Evolutionary conservation across 179 eudicot species (phyloP).

Genomic region (Beta lomatogona): DNA sequence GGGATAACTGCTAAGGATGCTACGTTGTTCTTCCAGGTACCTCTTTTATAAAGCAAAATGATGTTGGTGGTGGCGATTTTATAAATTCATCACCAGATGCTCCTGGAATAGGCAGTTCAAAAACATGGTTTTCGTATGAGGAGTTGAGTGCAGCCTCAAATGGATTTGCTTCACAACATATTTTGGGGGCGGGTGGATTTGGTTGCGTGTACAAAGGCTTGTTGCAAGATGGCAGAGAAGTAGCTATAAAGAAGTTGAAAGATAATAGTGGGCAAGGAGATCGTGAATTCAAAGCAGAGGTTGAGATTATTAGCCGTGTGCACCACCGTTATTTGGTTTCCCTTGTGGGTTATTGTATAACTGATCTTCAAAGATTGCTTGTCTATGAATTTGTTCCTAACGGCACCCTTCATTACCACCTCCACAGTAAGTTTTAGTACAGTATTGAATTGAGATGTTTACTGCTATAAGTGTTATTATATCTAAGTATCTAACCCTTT

Average conservation of each 20-base stretch:
- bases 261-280: conserved; percentile 91
- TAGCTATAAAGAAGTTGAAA: conserved; percentile 90
- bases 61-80: conserved; percentile 50
- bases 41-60: conserved; percentile 47
- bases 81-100: conserved; percentile 49
- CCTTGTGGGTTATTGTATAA: conserved; percentile 92
- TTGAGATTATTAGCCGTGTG: conserved; percentile 91
- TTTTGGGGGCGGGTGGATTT: conserved; percentile 93
- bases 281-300: conserved; percentile 94
- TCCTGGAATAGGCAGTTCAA: conserved; percentile 59
- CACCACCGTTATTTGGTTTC: conserved; percentile 95
- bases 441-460: background rate
- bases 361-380: conserved; percentile 73
- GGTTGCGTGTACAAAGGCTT: conserved; percentile 89
- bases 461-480: background rate
- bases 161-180: conserved; percentile 63
- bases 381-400: conserved; percentile 89
- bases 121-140: conserved; percentile 75
- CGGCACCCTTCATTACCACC: conserved; percentile 79
- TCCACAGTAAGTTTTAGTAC: conserved; percentile 62
- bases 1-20: background rate
- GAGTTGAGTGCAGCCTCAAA: conserved; percentile 72
- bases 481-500: no score
- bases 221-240: conserved; percentile 76
- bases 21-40: conserved; percentile 49